These are phyloP conservation scores for Phytophthora citricola DNA, from an alignment of 352 stramenopile species.

Conservation along the genomic window DNA sequence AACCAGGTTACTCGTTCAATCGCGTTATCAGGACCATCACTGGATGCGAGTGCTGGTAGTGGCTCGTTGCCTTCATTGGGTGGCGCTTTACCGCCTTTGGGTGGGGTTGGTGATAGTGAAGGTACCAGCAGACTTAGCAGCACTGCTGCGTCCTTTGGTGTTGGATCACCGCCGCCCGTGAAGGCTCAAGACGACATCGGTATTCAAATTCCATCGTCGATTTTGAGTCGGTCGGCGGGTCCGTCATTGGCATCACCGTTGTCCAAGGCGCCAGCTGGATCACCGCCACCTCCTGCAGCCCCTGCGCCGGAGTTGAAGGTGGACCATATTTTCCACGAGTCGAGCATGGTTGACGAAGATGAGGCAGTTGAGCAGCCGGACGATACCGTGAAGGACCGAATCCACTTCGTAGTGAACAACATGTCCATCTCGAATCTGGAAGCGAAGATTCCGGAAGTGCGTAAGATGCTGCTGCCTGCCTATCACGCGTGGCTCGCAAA, in stretches of 20 bases:
- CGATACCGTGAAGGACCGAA: slow-evolving; percentile 93
- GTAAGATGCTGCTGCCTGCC: slow-evolving; percentile 92
- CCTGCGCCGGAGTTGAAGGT: slow-evolving; percentile 71
- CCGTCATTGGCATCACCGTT: slow-evolving; percentile 57
- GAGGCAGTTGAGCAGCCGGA: slow-evolving; percentile 77
- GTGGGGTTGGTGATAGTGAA: slow-evolving; percentile 29
- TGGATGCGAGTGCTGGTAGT: slow-evolving; percentile 33
- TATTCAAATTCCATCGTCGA: slow-evolving; percentile 50
- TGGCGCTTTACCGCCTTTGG: slow-evolving; percentile 26
- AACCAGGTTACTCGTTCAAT: slow-evolving; percentile 81
- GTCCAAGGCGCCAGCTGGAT: slow-evolving; percentile 46
- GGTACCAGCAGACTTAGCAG: slow-evolving; percentile 28
- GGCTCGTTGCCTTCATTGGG: slow-evolving; percentile 30
- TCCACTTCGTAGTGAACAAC: slow-evolving; percentile 99
- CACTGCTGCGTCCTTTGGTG: slow-evolving; percentile 30
- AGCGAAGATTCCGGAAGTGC: slow-evolving; percentile 96
- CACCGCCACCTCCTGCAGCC: slow-evolving; percentile 47
- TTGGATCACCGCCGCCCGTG: slow-evolving; percentile 20
- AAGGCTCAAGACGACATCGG: slow-evolving; percentile 44
- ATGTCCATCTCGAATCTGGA: slow-evolving; percentile 98
- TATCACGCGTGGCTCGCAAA: slow-evolving; percentile 98
- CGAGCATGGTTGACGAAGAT: slow-evolving; percentile 64
- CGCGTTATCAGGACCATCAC: slow-evolving; percentile 45
- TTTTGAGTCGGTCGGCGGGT: slow-evolving; percentile 52
- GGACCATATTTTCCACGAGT: slow-evolving; percentile 87